Conservation (phyloP, 2,329 filamentous ascomycete species). For the Claviceps paspali region DNA sequence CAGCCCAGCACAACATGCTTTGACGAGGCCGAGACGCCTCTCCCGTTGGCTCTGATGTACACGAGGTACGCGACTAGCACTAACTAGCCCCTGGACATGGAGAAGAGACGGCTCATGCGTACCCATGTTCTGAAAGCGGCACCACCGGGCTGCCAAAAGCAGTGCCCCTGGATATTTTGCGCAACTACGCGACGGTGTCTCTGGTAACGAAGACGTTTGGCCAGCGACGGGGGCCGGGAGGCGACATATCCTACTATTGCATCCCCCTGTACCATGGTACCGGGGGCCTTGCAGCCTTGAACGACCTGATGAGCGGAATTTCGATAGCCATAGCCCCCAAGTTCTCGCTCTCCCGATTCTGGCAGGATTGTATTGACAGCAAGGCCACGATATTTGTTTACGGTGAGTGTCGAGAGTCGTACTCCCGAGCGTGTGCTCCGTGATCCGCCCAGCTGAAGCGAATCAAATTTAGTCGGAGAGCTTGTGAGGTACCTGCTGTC, state of each 20-base stretch:
- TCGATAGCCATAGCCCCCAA: conserved; percentile 4
- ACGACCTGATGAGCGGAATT: conserved; percentile 4
- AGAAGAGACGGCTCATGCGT: background rate
- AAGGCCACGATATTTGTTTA: conserved; percentile 5
- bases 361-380: conserved; percentile 6
- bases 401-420: conserved; percentile 3
- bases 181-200: background rate
- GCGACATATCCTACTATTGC: conserved; percentile 3
- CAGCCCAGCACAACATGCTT: conserved; percentile 4
- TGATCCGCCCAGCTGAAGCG: too few relatives aligned
- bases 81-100: too few relatives aligned
- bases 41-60: conserved; percentile 3
- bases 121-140: too few relatives aligned
- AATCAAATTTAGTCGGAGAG: conserved; percentile 6
- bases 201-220: background rate
- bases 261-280: conserved; percentile 6
- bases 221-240: conserved; percentile 1
- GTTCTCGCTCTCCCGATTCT: conserved; percentile 6
- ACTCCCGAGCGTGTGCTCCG: too few relatives aligned
- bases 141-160: conserved; percentile 6
- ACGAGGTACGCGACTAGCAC: conserved; percentile 5
- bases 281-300: conserved; percentile 1
- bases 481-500: conserved; percentile 5
- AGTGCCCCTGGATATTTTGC: background rate
- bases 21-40: conserved; percentile 1